Percentiles rank a stretch among this genome's conserved stretches.
Evolutionary conservation across 1,284 basidiomycete genomes (phyloP).

Genomic region (Fomitopsis palustris): DNA sequence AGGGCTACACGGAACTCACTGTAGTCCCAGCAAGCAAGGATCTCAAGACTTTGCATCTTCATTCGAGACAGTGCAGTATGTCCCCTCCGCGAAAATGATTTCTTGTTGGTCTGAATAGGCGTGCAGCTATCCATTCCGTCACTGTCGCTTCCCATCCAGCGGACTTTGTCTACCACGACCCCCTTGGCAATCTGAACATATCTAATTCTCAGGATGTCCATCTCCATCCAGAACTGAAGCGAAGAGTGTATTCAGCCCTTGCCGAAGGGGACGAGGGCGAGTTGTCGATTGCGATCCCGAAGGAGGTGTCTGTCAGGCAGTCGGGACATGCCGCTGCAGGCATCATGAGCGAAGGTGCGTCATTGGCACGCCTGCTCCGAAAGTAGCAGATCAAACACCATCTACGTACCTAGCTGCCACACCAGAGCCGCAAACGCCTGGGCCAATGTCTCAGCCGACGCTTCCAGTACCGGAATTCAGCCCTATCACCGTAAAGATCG

Average conservation of each 20-base stretch:
- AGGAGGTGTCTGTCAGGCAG: slow-evolving; percentile 70
- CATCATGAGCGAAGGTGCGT: slow-evolving; percentile 46
- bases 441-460: slow-evolving; percentile 39
- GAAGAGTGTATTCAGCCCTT: slow-evolving; percentile 86
- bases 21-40: slow-evolving; percentile 76
- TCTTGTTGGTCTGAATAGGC: slow-evolving; percentile 1
- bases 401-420: slow-evolving; percentile 54
- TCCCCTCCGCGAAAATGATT: slow-evolving; percentile 12
- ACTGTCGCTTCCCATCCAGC: slow-evolving; percentile 65
- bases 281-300: slow-evolving; percentile 86
- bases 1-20: slow-evolving; percentile 93
- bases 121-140: slow-evolving; percentile 69
- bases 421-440: slow-evolving; percentile 74
- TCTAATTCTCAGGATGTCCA: slow-evolving; percentile 81
- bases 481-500: slow-evolving; percentile 74
- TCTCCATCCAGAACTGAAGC: slow-evolving; percentile 90
- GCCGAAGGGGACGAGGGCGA: slow-evolving; percentile 94
- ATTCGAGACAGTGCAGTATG: slow-evolving; percentile 83
- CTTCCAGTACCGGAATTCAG: slow-evolving; percentile 62
- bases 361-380: background rate
- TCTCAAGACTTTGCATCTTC: slow-evolving; percentile 78
- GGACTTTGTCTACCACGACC: slow-evolving; percentile 76
- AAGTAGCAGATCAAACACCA: background rate
- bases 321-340: slow-evolving; percentile 43
- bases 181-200: slow-evolving; percentile 67